Evolutionary conservation across 2,329 filamentous ascomycete species (phyloP).

Genomic region (Neopestalotiopsis sp.): DNA sequence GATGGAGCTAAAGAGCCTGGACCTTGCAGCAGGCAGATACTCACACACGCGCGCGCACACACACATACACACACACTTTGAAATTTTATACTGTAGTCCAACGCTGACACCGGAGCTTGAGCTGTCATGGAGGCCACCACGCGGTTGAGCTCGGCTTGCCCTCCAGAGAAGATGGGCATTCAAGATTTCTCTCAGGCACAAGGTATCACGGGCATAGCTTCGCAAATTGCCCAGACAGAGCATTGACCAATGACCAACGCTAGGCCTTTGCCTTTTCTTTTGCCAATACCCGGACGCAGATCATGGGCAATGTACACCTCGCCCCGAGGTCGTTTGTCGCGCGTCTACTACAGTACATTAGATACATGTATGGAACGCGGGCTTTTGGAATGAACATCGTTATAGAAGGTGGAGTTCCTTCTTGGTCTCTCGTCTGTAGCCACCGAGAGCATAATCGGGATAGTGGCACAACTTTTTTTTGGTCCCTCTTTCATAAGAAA

Average conservation of each 20-base stretch:
- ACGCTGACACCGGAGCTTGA: not conserved
- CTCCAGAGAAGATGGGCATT: not conserved
- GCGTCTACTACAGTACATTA: not conserved
- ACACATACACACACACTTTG: not conserved
- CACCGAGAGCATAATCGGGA: not conserved
- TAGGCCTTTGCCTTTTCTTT: not conserved
- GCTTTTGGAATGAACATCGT: not conserved
- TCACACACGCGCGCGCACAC: not conserved
- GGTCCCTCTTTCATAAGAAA: not conserved
- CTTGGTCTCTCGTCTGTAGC: not conserved
- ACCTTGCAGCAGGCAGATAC: not conserved
- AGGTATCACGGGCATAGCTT: not conserved
- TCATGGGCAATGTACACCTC: not conserved
- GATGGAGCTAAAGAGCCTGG: not conserved
- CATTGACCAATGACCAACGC: not conserved
- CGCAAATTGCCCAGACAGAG: not conserved
- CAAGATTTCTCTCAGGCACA: not conserved
- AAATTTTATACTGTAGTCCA: not conserved
- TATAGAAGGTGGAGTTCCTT: not conserved
- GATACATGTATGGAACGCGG: not conserved
- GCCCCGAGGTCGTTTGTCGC: too few species aligned
- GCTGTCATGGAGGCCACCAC: not conserved
- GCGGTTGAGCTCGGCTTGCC: slow-evolving; percentile 1
- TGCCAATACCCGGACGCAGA: not conserved
- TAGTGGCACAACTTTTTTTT: too few species aligned